Evolutionary conservation across 768 basidiomycete genomes (phyloP).

Genomic region (Boletellus ananiceps): DNA sequence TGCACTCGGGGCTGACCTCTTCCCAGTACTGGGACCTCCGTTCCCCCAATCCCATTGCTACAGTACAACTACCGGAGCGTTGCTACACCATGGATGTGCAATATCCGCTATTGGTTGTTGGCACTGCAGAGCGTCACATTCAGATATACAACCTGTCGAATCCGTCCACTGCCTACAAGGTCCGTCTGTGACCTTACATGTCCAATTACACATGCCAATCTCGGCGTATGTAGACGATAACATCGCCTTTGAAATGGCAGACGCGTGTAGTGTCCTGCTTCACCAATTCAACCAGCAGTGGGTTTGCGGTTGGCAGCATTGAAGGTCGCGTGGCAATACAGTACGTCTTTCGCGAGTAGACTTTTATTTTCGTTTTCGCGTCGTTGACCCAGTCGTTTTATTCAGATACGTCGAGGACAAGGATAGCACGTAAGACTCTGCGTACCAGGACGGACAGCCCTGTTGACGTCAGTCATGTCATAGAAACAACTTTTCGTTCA

Average conservation of each 20-base stretch:
- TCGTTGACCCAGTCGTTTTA: background rate
- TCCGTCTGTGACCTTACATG: slow-evolving; percentile 26
- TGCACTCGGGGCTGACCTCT: background rate
- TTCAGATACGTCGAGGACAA: slow-evolving; percentile 83
- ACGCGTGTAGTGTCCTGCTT: slow-evolving; percentile 84
- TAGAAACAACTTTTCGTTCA: slow-evolving; percentile 85
- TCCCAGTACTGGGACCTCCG: slow-evolving; percentile 90
- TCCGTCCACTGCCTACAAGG: slow-evolving; percentile 77
- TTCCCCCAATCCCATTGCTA: slow-evolving; percentile 66
- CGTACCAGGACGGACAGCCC: background rate
- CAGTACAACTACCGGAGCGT: slow-evolving; percentile 81
- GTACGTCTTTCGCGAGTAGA: slow-evolving; percentile 44
- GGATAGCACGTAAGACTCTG: slow-evolving; percentile 53
- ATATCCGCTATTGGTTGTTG: slow-evolving; percentile 84
- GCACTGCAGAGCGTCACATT: slow-evolving; percentile 89
- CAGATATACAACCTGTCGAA: slow-evolving; percentile 85
- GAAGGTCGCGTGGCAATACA: slow-evolving; percentile 95
- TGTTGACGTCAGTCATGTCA: background rate
- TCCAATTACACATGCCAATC: background rate
- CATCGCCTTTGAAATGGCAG: slow-evolving; percentile 91
- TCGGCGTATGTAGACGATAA: slow-evolving; percentile 51
- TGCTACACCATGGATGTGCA: slow-evolving; percentile 85
- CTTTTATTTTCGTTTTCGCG: background rate
- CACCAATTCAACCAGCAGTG: slow-evolving; percentile 57
- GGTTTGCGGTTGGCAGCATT: slow-evolving; percentile 81